These are phyloP conservation scores for Madurella mycetomatis DNA, from an alignment of 2,329 filamentous ascomycete species.

Conservation along the genomic window DNA sequence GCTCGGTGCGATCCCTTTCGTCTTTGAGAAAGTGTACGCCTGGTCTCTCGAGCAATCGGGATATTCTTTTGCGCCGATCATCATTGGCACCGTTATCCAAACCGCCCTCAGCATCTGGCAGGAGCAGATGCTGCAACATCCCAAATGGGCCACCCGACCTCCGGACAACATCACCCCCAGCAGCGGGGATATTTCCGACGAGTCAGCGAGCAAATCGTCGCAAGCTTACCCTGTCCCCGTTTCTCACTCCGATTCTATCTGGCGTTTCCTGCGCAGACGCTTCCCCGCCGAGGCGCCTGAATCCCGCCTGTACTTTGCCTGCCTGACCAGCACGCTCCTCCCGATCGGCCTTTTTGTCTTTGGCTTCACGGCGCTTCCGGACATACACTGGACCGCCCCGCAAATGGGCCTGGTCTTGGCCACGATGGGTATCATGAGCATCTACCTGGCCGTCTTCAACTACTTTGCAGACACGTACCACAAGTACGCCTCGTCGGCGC, in stretches of 20 bases:
- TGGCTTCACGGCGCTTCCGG: conserved; percentile 61
- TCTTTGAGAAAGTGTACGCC: conserved; percentile 63
- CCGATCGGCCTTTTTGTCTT: conserved; percentile 80
- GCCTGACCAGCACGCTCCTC: conserved; percentile 68
- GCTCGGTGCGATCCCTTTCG: conserved; percentile 73
- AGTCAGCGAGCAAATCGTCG: not conserved
- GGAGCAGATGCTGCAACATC: conserved; percentile 57
- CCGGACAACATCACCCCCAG: too few relatives aligned
- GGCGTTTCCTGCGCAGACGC: conserved; percentile 41
- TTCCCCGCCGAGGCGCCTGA: conserved; percentile 61
- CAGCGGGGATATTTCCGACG: conserved; percentile 24
- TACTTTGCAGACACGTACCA: conserved; percentile 88
- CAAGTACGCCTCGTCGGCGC: conserved; percentile 74
- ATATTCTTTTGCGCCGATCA: conserved; percentile 69
- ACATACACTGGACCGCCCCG: conserved; percentile 68
- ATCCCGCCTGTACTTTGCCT: conserved; percentile 76
- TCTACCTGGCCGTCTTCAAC: conserved; percentile 88
- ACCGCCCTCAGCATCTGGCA: conserved; percentile 68
- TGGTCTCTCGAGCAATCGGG: conserved; percentile 66
- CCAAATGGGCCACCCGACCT: conserved; percentile 30
- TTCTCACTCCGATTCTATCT: conserved; percentile 34
- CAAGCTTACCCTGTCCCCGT: not conserved
- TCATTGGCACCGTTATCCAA: conserved; percentile 60
- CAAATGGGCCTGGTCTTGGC: conserved; percentile 66
- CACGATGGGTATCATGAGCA: conserved; percentile 79